phyloP scores from a whole-genome alignment of 1,139 yeast species.

The Pichia norvegensis region DNA sequence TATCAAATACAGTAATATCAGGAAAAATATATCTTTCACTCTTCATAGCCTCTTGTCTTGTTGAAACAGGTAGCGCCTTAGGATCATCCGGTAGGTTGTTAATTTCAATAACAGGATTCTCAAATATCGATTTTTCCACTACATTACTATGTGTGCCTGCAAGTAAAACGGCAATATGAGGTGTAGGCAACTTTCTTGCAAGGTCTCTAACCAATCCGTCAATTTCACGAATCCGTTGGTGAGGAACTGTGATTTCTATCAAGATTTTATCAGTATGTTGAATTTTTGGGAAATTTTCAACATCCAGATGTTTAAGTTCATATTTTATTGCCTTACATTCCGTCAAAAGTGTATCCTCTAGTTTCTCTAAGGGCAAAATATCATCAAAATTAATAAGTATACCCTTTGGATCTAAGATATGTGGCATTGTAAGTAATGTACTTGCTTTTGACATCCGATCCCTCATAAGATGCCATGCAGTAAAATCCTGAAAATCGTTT shows the following conservation, averaged over 20 bases:
- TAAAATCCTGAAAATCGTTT: slow-evolving; percentile 46
- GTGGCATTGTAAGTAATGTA: slow-evolving; percentile 55
- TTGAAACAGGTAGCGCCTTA: slow-evolving; percentile 11
- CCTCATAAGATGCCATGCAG: slow-evolving; percentile 47
- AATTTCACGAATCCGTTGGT: slow-evolving; percentile 15
- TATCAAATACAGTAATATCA: slow-evolving; percentile 38
- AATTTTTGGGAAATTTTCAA: slow-evolving; percentile 41
- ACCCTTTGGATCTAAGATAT: slow-evolving; percentile 27
- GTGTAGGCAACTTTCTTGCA: slow-evolving; percentile 60
- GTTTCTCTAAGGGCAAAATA: slow-evolving; percentile 39
- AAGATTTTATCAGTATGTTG: slow-evolving; percentile 56
- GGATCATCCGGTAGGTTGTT: slow-evolving; percentile 32
- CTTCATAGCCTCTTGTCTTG: slow-evolving; percentile 13
- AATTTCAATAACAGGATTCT: slow-evolving; percentile 20
- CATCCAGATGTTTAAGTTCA: slow-evolving; percentile 33
- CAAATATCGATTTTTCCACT: slow-evolving; percentile 13
- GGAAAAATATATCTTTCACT: slow-evolving; percentile 34
- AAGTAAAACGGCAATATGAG: slow-evolving; percentile 48
- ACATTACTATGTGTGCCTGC: slow-evolving; percentile 31
- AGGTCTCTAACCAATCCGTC: slow-evolving; percentile 41
- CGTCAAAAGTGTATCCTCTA: slow-evolving; percentile 37
- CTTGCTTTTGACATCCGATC: slow-evolving; percentile 53
- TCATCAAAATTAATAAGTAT: slow-evolving; percentile 5
- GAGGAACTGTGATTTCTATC: slow-evolving; percentile 42
- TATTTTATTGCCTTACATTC: slow-evolving; percentile 45